A percentile compares a stretch with the other conserved stretches of the same genome.
Conservation (phyloP, 495 filamentous ascomycete species). For the Aspergillus hancockii region DNA sequence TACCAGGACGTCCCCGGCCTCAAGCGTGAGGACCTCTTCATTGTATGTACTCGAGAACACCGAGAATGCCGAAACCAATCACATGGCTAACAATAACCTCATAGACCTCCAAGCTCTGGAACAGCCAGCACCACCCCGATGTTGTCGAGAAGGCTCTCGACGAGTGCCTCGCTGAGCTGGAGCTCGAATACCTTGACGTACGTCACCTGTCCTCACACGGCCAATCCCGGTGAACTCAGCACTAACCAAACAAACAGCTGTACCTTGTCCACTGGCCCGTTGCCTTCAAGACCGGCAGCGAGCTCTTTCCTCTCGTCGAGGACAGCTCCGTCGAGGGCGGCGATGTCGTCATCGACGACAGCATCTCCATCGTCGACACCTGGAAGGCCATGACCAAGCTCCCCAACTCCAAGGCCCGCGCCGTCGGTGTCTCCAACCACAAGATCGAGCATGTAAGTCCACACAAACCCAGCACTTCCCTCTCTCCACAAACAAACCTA, state of each 20-base stretch:
- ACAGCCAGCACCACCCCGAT: conserved; percentile 50
- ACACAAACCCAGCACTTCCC: background rate
- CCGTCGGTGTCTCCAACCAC: conserved; percentile 55
- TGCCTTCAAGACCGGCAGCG: conserved; percentile 43
- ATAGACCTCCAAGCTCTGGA: conserved; percentile 53
- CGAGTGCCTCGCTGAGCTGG: conserved; percentile 48
- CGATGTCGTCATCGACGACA: conserved; percentile 45
- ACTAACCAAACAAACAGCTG: conserved; percentile 30
- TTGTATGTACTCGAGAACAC: conserved; percentile 32
- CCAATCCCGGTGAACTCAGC: background rate
- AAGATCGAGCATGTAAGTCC: conserved; percentile 43
- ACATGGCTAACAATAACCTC: conserved; percentile 2
- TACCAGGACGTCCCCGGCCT: conserved; percentile 48
- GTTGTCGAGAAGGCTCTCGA: conserved; percentile 48
- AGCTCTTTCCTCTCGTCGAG: conserved; percentile 45
- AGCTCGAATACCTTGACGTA: conserved; percentile 52
- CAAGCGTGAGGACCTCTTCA: conserved; percentile 53
- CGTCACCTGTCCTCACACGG: background rate
- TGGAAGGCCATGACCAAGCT: conserved; percentile 55
- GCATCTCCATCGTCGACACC: conserved; percentile 52
- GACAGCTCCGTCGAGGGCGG: conserved; percentile 39
- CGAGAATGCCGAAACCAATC: background rate
- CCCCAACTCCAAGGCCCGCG: conserved; percentile 51
- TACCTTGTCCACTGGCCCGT: conserved; percentile 57
- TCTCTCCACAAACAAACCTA: background rate